Evolutionary conservation across 2,329 filamentous ascomycete species (phyloP), one percentile per base, ranked within the genome.

Genomic region (Delphinella strobiligena): DNA sequence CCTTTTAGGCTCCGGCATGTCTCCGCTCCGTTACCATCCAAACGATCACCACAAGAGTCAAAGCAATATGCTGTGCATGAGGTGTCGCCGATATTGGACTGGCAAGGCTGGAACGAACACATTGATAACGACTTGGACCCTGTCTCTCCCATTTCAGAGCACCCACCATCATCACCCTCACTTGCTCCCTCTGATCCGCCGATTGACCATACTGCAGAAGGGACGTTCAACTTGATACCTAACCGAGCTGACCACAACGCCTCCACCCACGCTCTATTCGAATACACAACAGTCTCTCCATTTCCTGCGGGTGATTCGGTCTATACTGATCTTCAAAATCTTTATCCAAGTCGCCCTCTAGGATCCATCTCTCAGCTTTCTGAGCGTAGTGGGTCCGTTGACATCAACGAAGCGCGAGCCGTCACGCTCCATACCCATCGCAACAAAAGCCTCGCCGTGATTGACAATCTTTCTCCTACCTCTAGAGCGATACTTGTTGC

Each of bases 341-440:
- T 38, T 12, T 36, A 46, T 14, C 38, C 42, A 15, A 33, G 31
- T 12, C 27, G 37, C 15, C 45, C 46, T 7, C 46, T 46, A 5
- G 35, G 46, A 10, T 46, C 44, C n/a, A 16, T 37, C 14, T 49
- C 45, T 8, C 39, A 40, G 22, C 31, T 43, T 12, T 46, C 69
- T 47, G 48, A 63, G 32, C 73, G 70, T 1, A 69, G 69, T 0
- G 67, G 66, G 2, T 56, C 61, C 2, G 58, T 72, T 9, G 75
- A 80, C 54, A 67, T 80, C 38, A 72, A 66, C 43, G 74, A 80
- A 53, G 76, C 75, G 8, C 75, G 65, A 31, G 73, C 72, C 9
- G 65, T 80, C 11, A 72, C 65, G 43, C 68, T 78, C 24, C 78
- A 71, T 45, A 68, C 75, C 2, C 76, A 80, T 55, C 75, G 75